Evolutionary conservation across 345 rosid genomes (phyloP).

Genomic region (Ceriops zippeliana): DNA sequence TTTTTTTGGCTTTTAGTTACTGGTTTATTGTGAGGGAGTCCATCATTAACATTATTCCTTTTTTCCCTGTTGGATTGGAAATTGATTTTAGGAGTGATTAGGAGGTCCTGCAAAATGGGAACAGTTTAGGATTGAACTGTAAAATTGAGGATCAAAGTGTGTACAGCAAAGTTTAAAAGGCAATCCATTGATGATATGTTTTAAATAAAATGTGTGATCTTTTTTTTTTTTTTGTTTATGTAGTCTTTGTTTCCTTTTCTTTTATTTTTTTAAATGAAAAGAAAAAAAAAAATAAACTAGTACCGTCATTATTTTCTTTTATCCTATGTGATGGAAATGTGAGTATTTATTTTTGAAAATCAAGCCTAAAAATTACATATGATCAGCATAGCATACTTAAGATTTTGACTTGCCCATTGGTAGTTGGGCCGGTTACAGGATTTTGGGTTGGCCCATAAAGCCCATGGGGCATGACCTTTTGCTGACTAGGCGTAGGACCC

Average conservation of each 20-base stretch:
- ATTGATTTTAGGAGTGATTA: slow-evolving; percentile 30
- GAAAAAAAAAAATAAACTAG: too few species aligned
- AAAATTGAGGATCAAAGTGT: slow-evolving; percentile 45
- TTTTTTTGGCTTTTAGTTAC: background rate
- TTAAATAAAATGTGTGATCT: background rate
- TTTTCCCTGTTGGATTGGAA: slow-evolving; percentile 9
- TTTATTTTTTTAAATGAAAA: background rate
- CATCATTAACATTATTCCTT: slow-evolving; percentile 13
- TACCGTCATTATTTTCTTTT: too few species aligned
- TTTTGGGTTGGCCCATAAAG: too few species aligned
- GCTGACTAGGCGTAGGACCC: too few species aligned
- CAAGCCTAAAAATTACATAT: too few species aligned
- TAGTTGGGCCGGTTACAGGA: too few species aligned
- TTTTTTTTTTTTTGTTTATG: background rate
- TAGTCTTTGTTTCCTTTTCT: background rate
- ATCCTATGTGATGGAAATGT: too few species aligned
- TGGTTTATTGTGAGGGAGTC: background rate
- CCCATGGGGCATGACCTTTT: too few species aligned
- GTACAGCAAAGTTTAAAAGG: slow-evolving; percentile 52
- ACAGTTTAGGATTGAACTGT: slow-evolving; percentile 38
- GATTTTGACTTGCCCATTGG: too few species aligned
- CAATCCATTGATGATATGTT: slow-evolving; percentile 10
- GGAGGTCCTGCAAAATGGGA: slow-evolving; percentile 26
- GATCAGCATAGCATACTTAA: too few species aligned
- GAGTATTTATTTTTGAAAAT: too few species aligned